Evolutionary conservation across 2,329 filamentous ascomycete species (phyloP).

Genomic region (Aureobasidium sp.): DNA sequence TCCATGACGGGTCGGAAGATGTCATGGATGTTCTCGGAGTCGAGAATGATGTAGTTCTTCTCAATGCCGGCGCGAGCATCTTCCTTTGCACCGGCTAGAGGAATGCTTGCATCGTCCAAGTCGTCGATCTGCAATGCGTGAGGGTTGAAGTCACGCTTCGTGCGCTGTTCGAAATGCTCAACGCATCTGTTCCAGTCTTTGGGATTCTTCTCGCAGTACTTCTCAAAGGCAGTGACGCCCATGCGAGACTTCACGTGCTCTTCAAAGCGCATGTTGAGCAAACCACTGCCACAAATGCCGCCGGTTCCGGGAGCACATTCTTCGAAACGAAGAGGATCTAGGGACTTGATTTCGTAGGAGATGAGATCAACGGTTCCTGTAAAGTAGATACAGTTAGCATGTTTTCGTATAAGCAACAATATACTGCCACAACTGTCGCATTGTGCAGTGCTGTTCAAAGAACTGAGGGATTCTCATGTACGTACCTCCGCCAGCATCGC

Average conservation of each 20-base stretch:
- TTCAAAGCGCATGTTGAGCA: constrained; percentile 76
- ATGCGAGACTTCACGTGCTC: constrained; percentile 65
- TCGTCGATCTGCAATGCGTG: too few species aligned
- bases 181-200: constrained; percentile 70
- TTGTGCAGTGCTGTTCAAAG: too few species aligned
- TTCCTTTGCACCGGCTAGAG: constrained; percentile 19
- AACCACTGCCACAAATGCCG: constrained; percentile 69
- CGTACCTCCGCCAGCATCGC: constrained; percentile 51
- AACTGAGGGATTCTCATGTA: constrained; percentile 19
- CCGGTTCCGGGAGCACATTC: constrained; percentile 76
- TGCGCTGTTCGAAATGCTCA: constrained; percentile 75
- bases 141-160: constrained; percentile 72
- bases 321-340: constrained; percentile 65
- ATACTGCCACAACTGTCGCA: not conserved
- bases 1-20: constrained; percentile 60
- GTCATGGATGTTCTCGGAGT: constrained; percentile 58
- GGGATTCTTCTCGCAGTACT: constrained; percentile 70
- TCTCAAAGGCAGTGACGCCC: constrained; percentile 57
- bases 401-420: not conserved
- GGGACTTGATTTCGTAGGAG: constrained; percentile 70
- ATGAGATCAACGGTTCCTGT: constrained; percentile 57
- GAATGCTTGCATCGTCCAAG: constrained; percentile 27
- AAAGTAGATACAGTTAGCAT: not conserved
- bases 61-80: constrained; percentile 70
- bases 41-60: constrained; percentile 69